phyloP scores from a whole-genome alignment of 768 basidiomycete genomes.

The Scleroderma bovista region DNA sequence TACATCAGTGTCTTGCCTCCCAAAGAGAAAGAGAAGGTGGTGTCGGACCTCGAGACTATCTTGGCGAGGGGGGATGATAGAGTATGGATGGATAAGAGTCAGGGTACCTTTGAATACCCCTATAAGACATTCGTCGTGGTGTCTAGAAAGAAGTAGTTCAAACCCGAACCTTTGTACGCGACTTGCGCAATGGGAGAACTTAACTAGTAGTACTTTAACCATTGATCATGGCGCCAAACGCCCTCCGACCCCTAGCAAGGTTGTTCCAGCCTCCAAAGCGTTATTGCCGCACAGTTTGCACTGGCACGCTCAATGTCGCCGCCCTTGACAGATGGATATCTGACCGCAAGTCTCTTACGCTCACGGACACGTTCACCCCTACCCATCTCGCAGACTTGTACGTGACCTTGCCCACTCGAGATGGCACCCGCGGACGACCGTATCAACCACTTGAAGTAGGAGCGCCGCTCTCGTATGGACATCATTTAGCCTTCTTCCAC shows the following conservation, averaged over 20 bases:
- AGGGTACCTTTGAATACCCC: slow-evolving; percentile 75
- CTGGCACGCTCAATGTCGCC: slow-evolving; percentile 6
- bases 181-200: too few species aligned
- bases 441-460: slow-evolving; percentile 38
- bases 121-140: slow-evolving; percentile 66
- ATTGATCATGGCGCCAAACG: background rate
- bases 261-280: background rate
- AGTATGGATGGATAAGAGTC: slow-evolving; percentile 68
- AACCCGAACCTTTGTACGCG: too few species aligned
- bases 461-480: slow-evolving; percentile 49
- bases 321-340: slow-evolving; percentile 51
- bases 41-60: slow-evolving; percentile 46
- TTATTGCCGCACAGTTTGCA: slow-evolving; percentile 12
- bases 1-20: slow-evolving; percentile 66
- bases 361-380: slow-evolving; percentile 45
- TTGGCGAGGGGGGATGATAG: slow-evolving; percentile 55
- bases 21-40: slow-evolving; percentile 51
- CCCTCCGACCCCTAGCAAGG: background rate
- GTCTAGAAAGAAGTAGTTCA: slow-evolving; percentile 35
- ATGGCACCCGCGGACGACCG: slow-evolving; percentile 42
- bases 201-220: background rate
- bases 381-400: slow-evolving; percentile 60
- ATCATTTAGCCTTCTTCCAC: slow-evolving; percentile 74
- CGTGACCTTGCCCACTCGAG: slow-evolving; percentile 53
- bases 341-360: slow-evolving; percentile 39